phyloP scores from a whole-genome alignment of 176 grass and related monocot species.

The Phoenix dactylifera region DNA sequence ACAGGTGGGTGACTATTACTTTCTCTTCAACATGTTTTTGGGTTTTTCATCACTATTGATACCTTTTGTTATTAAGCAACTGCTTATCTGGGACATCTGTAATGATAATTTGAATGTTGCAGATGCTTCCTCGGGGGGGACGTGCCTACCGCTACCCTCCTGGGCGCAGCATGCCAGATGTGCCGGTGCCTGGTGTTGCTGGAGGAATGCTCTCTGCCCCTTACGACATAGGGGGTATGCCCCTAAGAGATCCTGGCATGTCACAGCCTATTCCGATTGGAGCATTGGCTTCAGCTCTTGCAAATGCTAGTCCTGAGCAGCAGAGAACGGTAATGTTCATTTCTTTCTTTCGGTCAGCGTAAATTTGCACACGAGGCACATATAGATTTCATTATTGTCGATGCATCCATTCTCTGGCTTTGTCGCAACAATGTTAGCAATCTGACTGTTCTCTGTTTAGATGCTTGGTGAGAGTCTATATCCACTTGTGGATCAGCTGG shows the following conservation, averaged over 20 bases:
- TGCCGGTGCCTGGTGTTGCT: conserved; percentile 40
- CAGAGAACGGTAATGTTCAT: conserved; percentile 65
- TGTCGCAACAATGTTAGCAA: no score
- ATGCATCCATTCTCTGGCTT: no score
- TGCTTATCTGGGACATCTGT: no score
- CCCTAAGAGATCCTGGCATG: conserved; percentile 42
- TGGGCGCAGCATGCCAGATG: conserved; percentile 68
- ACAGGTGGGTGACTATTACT: conserved; percentile 39
- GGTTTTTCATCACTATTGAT: not conserved
- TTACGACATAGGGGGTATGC: conserved; percentile 59
- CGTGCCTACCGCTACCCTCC: conserved; percentile 65
- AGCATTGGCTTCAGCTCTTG: conserved; percentile 79
- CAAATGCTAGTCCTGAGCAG: conserved; percentile 85
- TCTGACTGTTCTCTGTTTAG: conserved; percentile 10
- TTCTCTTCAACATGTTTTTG: not conserved
- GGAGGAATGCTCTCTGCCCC: conserved; percentile 57
- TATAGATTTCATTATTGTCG: no score
- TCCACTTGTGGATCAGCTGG: conserved; percentile 82
- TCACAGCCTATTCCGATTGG: conserved; percentile 59
- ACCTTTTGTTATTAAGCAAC: not conserved
- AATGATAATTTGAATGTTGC: not conserved
- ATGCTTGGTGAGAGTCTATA: conserved; percentile 96
- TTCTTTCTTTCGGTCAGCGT: not conserved
- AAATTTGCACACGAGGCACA: no score
- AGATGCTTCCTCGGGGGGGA: conserved; percentile 70